Conservation (phyloP, 1,284 basidiomycete species). For the Takashimella koratensis region DNA sequence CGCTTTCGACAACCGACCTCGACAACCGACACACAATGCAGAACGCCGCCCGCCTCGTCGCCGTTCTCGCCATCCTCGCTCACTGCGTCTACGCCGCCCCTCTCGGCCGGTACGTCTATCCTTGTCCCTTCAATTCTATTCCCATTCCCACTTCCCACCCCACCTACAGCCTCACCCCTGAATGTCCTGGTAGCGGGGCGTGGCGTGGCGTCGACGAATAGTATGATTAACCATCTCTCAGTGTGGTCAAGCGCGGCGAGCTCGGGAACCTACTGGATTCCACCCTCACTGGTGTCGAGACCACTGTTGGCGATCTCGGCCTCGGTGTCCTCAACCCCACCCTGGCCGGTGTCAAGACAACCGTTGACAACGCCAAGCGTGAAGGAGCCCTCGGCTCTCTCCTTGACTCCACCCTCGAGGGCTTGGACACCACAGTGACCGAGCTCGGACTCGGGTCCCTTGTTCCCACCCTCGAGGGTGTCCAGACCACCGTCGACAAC, state of each 20-base stretch:
- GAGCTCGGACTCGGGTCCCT: conserved; percentile 5
- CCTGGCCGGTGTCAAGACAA: conserved; percentile 1
- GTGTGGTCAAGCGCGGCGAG: not conserved
- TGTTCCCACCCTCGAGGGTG: not conserved
- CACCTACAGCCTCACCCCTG: no score
- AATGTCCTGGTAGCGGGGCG: no score
- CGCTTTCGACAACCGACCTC: no score
- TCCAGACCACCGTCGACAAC: not conserved
- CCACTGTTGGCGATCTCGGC: conserved; percentile 7
- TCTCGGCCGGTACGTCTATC: no score
- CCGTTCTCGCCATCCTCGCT: no score
- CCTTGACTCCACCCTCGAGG: conserved; percentile 8
- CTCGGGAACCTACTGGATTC: conserved; percentile 4
- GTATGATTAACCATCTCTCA: no score
- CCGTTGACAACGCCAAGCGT: conserved; percentile 2
- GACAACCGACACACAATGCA: no score
- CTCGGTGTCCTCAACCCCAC: conserved; percentile 7
- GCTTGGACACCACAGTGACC: conserved; percentile 5
- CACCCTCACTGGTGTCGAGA: conserved; percentile 2
- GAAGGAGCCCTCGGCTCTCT: conserved; percentile 1
- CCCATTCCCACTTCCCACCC: no score
- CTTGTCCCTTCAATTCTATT: no score
- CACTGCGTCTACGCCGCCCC: no score
- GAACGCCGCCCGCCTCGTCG: no score
- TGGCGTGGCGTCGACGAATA: no score